These are phyloP conservation scores for Phytophthora rubi DNA, from an alignment of 352 stramenopile species.

Conservation along the genomic window DNA sequence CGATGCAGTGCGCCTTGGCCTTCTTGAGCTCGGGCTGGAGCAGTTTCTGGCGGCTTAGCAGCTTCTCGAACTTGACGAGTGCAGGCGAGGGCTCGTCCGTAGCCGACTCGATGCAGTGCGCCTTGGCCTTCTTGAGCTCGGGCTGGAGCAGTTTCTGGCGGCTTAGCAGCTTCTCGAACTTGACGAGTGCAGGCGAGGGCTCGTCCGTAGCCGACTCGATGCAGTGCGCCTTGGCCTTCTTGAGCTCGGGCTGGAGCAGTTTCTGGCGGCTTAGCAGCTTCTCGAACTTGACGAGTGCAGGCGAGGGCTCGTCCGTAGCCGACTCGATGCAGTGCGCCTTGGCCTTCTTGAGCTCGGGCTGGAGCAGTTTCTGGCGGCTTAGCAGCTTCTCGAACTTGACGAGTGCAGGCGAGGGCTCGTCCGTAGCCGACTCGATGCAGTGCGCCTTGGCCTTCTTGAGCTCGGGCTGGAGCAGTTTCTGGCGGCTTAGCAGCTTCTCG, in stretches of 20 bases:
- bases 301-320: conserved; percentile 44
- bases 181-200: too few relatives aligned
- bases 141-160: too few relatives aligned
- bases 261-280: conserved; percentile 69
- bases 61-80: conserved; percentile 75
- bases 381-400: too few relatives aligned
- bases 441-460: conserved; percentile 53
- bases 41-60: conserved; percentile 62
- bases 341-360: too few relatives aligned
- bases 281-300: conserved; percentile 67
- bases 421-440: too few relatives aligned
- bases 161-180: too few relatives aligned
- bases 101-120: background rate
- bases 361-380: too few relatives aligned
- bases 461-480: conserved; percentile 61
- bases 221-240: conserved; percentile 38
- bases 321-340: background rate
- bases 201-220: too few relatives aligned
- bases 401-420: too few relatives aligned
- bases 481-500: conserved; percentile 70
- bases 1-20: conserved; percentile 12
- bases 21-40: conserved; percentile 69
- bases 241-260: conserved; percentile 63
- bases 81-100: conserved; percentile 49
- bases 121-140: too few relatives aligned